Evolutionary conservation across 1,139 yeast genomes (phyloP), one percentile per base, ranked within the genome.

Genomic region (Pichia sp.): DNA sequence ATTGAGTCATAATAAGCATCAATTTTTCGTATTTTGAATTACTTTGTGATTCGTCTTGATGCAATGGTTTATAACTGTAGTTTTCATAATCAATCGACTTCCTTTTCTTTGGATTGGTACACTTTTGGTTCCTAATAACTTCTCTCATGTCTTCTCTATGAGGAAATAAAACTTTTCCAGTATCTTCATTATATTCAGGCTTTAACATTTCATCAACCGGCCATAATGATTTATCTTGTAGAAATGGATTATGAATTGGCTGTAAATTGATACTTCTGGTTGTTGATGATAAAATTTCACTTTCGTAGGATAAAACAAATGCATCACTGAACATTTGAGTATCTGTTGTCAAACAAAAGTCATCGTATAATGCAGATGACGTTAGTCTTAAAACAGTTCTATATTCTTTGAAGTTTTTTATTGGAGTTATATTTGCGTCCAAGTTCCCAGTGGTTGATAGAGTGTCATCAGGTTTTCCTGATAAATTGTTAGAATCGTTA

Each of bases 11-110:
- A 11, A 74, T 65, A 38, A 80, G 68, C 97, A 92, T 90, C 61
- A 89, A 73, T 62, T 87, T 96, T 66, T 92, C 97, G 66, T 86
- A 89, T 55, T 89, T 95, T 3, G 90, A 81, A 35, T 86, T 83
- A 59, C 85, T 85, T 60, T 87, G 96, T 13, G 79, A 77, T 37
- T 72, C 64, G 53, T 81, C 86, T 58, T 80, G 87, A 57, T 80
- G 86, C 42, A 80, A 63, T 30, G 76, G 77, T 44, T 67, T 63
- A 55, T 68, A 75, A 51, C 57, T 54, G 42, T 72, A 71, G 35
- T 66, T 71, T 41, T 67, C 69, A 25, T 68, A 48, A n/a, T 51
- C 55, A 1, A 62, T 32, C 1, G 27, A 27, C 15, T 38, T 45
- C 16, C 39, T 32, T 25, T 42, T 45, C 6, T 39, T 40, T 16